Conservation (phyloP, 768 basidiomycete genomes). For the Exsudoporus frostii region DNA sequence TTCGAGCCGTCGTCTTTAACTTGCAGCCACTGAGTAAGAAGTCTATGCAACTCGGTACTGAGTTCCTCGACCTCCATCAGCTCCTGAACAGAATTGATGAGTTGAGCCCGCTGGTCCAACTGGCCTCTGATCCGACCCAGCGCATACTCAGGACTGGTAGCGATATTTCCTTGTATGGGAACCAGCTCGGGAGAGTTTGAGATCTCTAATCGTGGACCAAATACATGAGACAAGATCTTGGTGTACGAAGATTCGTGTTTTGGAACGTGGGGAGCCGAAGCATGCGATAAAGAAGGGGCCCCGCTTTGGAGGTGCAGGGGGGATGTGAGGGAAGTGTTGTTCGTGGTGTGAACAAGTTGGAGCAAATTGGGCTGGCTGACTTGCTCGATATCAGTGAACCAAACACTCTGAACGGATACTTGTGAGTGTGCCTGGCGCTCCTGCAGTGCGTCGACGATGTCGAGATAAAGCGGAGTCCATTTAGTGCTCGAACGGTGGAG, state of each 20-base stretch:
- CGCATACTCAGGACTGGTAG: slow-evolving; percentile 93
- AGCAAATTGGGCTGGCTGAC: slow-evolving; percentile 44
- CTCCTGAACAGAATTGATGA: slow-evolving; percentile 61
- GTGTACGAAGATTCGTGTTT: slow-evolving; percentile 91
- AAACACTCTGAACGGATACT: slow-evolving; percentile 58
- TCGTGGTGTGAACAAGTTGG: slow-evolving; percentile 47
- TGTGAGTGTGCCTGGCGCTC: slow-evolving; percentile 45
- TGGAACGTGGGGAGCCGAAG: slow-evolving; percentile 63
- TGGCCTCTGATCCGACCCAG: slow-evolving; percentile 87
- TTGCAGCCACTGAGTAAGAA: slow-evolving; percentile 78
- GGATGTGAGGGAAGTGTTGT: slow-evolving; percentile 33
- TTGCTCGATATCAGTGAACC: slow-evolving; percentile 50
- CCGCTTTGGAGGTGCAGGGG: slow-evolving; percentile 50
- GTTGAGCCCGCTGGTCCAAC: slow-evolving; percentile 67
- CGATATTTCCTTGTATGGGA: slow-evolving; percentile 62
- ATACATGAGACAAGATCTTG: slow-evolving; percentile 79
- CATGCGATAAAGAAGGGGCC: slow-evolving; percentile 24
- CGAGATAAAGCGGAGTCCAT: slow-evolving; percentile 86
- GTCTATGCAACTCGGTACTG: slow-evolving; percentile 57
- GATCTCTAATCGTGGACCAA: slow-evolving; percentile 75
- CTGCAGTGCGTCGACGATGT: slow-evolving; percentile 72
- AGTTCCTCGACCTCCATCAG: slow-evolving; percentile 54
- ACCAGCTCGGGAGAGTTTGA: slow-evolving; percentile 80
- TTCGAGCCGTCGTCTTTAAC: slow-evolving; percentile 67
- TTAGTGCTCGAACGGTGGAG: slow-evolving; percentile 71